Evolutionary conservation across 495 filamentous ascomycete genomes (phyloP), one percentile per base, ranked within the genome.

Genomic region (Tirmania nivea): DNA sequence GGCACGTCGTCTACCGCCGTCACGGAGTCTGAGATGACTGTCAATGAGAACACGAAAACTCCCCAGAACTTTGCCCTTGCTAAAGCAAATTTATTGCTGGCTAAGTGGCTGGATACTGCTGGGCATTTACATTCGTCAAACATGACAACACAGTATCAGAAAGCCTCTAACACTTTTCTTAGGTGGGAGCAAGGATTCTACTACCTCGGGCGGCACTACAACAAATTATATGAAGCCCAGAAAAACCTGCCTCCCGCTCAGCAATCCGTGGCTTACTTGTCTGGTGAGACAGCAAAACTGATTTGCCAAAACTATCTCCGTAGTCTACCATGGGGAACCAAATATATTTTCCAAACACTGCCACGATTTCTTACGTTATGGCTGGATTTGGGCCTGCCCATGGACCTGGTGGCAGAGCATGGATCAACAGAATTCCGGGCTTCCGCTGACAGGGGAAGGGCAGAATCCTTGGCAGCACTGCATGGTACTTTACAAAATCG

Each of bases 131-230:
- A 86, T 63, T 81, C 84, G 16, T 73, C 75, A 35, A 77, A 78
- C 6, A 76, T 95, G 53, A 78, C 83, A 31, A 72, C 77, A 16
- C 78, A 84, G 64, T 96, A 94, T 64, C 79, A 80, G 42, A 71
- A 79, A 55, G 88, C 86, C 8, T 70, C 76, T 16, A 75, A 31
- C 25, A 70, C 72, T 42, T 70, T 69, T 45, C 60, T 70, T 8
- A 79, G 77, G 56, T 99, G 88, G 87, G 92, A 99, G 60, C 94
- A 94, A 68, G 88, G 84, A 0, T 84, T 94, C 65, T 96, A 95
- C 66, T 93, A 95, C 67, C 74, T 99, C 16, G 90, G 90, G 11
- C 89, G 88, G 54, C 84, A 96, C 67, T 99, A 96, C 72, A 93
- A 94, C 64, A 99, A 95, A 63, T 75, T 96, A 14, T 72, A 94